Evolutionary conservation across 2,329 filamentous ascomycete species (phyloP), one percentile per base, ranked within the genome.

Genomic region (Hawksworthiomyces lignivorus): DNA sequence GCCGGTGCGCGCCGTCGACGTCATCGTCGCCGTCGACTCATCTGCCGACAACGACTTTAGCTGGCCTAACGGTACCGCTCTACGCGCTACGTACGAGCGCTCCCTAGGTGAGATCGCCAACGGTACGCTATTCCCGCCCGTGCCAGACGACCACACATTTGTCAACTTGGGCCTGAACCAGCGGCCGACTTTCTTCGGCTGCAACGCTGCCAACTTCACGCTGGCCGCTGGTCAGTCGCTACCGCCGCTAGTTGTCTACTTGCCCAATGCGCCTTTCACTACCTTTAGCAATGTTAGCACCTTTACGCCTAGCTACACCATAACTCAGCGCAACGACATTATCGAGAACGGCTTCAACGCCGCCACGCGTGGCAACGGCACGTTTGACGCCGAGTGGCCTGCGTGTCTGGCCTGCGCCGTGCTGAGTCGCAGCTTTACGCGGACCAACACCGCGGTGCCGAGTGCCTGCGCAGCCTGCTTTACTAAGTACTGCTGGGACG

Each of bases 331-430:
- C 48, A 77, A 95, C 58, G 73, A 73, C 48, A 85, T 95, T 56
- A 87, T 98, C 55, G 62, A 76, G 51, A 97, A 98, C 63, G 90
- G 87, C 17, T 92, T 84, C 65, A 77, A 92, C 52, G 77, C 82
- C 15, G 89, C 77, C 3, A 96, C 89, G 0, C 82, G 84, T 68
- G 87, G 77, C 39, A 96, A 97, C 63, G 77, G 73, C 37, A 89
- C 87, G 1, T 57, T 81, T 4, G 83, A 94, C 58, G 53, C 63
- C 4, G 62, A 82, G 48, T 98, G 92, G 90, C 72, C 83, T 0
- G 71, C 78, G 2, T 98, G 90, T 53, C 83, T 95, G 5, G 87
- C 82, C 18, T 98, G 92, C 62, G 92, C 90, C 5, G 80, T 94
- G 29, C 71, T 97, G 14, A 77, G 75, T 40, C 77, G 90, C 47